Conservation (phyloP, 768 basidiomycete species). For the Cyclocybe aegerita region DNA sequence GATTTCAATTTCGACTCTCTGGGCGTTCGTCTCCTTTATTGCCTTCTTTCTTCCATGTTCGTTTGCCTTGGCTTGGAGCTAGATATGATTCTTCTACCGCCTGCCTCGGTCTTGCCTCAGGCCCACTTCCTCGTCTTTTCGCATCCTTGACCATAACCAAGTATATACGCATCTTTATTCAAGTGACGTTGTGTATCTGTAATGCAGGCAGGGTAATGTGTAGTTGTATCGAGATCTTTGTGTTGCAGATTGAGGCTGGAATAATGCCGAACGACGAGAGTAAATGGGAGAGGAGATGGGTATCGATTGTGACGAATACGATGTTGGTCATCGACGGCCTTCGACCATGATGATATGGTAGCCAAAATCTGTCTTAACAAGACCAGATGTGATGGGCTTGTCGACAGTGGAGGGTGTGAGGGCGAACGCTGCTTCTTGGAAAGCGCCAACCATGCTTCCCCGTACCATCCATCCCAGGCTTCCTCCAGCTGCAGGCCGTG, state of each 20-base stretch:
- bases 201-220: slow-evolving; percentile 5
- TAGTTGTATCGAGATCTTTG: neutral
- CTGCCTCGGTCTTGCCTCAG: neutral
- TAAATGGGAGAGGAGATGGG: neutral
- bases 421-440: slow-evolving; percentile 88
- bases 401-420: slow-evolving; percentile 78
- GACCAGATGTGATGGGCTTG: slow-evolving; percentile 67
- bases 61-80: neutral
- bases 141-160: neutral
- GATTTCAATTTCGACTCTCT: neutral
- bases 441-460: slow-evolving; percentile 86
- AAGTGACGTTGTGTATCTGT: neutral
- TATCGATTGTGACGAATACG: neutral
- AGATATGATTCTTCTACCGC: neutral
- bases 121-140: neutral
- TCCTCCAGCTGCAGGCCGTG: slow-evolving; percentile 60
- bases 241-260: neutral
- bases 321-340: slow-evolving; percentile 61
- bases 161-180: slow-evolving; percentile 3
- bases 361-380: slow-evolving; percentile 82
- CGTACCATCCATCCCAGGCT: slow-evolving; percentile 86
- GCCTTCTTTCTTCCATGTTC: neutral
- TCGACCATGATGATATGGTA: slow-evolving; percentile 94
- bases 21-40: neutral
- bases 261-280: neutral